phyloP scores from a whole-genome alignment of 306 rosid genomes.

The Prunus armeniaca region DNA sequence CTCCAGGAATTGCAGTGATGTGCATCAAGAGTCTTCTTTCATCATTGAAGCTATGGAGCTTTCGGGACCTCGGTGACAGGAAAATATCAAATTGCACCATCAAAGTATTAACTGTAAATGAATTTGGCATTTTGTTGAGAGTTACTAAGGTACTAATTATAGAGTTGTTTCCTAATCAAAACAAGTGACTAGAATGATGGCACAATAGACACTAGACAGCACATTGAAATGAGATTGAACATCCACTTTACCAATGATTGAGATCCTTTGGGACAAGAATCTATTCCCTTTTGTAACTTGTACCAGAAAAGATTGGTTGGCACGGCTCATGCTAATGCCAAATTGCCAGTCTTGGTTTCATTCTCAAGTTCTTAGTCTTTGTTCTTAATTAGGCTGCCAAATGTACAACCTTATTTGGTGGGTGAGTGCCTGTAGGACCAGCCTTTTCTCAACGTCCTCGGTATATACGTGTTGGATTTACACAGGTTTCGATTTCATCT shows the following conservation, averaged over 20 bases:
- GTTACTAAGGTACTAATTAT: not conserved
- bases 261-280: not conserved
- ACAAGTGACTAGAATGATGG: not conserved
- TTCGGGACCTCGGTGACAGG: conserved; percentile 82
- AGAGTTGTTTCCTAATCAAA: not conserved
- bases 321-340: conserved; percentile 23
- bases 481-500: not conserved
- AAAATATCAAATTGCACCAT: conserved; percentile 4
- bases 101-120: conserved; percentile 34
- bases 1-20: conserved; percentile 59
- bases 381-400: conserved; percentile 8
- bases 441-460: not conserved
- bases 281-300: not conserved
- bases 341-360: conserved; percentile 1
- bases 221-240: not conserved
- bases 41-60: conserved; percentile 88
- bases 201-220: not conserved
- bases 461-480: not conserved
- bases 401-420: conserved; percentile 18
- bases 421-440: conserved; percentile 18
- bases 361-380: conserved; percentile 11
- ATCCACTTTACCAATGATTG: not conserved
- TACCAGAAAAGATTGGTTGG: not conserved
- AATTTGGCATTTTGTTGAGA: conserved; percentile 26
- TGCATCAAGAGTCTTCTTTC: conserved; percentile 70